Percentiles rank a stretch among this genome's conserved stretches.
Evolutionary conservation across 441 rosid species (phyloP).

Genomic region (Erodium trifolium): DNA sequence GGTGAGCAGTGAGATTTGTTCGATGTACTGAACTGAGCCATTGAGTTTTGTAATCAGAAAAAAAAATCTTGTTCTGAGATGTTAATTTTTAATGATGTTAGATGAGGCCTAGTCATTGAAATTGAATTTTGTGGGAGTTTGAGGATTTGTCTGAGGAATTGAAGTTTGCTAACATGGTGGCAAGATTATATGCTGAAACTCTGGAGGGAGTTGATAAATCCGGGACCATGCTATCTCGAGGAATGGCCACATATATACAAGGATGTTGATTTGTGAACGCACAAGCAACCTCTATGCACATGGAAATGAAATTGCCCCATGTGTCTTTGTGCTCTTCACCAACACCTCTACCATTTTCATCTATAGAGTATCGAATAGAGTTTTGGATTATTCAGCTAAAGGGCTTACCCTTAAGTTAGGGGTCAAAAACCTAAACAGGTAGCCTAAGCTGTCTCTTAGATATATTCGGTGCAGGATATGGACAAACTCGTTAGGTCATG

Average conservation of each 20-base stretch:
- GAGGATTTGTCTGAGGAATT: not conserved
- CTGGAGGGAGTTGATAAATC: not conserved
- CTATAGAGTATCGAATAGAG: not conserved
- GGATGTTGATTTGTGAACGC: slow-evolving; percentile 4
- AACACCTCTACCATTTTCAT: not conserved
- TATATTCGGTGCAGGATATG: not conserved
- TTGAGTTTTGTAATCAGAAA: not conserved
- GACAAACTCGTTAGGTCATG: not conserved
- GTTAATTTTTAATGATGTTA: not conserved
- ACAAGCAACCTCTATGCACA: not conserved
- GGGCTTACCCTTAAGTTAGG: not conserved
- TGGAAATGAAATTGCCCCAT: not conserved
- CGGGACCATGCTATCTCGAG: not conserved
- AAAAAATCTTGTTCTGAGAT: no score
- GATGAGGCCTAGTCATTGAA: not conserved
- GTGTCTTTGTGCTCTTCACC: no score
- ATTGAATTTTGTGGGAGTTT: not conserved
- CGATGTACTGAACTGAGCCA: not conserved
- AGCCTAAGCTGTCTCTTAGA: not conserved
- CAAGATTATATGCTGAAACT: not conserved
- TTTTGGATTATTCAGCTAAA: not conserved
- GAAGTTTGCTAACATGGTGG: not conserved
- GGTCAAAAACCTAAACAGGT: not conserved
- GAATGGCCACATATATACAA: slow-evolving; percentile 1
- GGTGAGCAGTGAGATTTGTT: not conserved